Base-by-base conservation (phyloP, 1,284 basidiomycete genomes). In the Thelephora terrestris region DNA sequence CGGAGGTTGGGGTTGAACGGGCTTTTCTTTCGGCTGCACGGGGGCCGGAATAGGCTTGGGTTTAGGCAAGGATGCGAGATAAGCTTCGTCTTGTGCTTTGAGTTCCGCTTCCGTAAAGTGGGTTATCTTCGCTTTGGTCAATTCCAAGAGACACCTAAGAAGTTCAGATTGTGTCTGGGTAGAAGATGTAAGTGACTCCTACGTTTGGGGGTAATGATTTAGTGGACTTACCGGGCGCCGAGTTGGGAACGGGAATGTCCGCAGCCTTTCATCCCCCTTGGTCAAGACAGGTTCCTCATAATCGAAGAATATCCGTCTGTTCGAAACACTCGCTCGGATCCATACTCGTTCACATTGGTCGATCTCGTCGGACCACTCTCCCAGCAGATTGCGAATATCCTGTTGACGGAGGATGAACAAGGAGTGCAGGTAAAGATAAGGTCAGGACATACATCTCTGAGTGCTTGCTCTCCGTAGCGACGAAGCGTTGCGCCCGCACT, bases 401-500 rank as follows among this genome's bases (percentile, higher is more conserved):
- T 91, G 52, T n/a, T 21, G 42, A 47, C 20, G 29, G 48, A 44
- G 49, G 6, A 45, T 34, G 16, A 25, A 43, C 48, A n/a, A 52
- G 43, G 18, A 9, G 7, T n/a, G 12, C 7, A 17, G 46, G 47
- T 37, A 25, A 32, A 47, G 20, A 34, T 29, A 17, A 34, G 20
- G 45, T 50, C 29, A 29, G 17, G 29, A 60, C 83, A 59, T 57
- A 93, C 91, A 49, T 97, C 92, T 58, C 83, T 81, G 43, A 99
- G 70, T 16, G 91, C 89, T 61, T 89, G 84, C 63, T 99, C 96
- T 47, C 96, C 96, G 62, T 97, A 96, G 52, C 96, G 81, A 62
- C 96, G 86, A 16, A 99, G 75, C 68, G 81, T 81, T 0, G 96
- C 96, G 64, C 96, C 96, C 10, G 94, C 94, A 64, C 91, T 95